Conservation (phyloP, 495 filamentous ascomycete genomes). For the Mycothermus thermophilus region DNA sequence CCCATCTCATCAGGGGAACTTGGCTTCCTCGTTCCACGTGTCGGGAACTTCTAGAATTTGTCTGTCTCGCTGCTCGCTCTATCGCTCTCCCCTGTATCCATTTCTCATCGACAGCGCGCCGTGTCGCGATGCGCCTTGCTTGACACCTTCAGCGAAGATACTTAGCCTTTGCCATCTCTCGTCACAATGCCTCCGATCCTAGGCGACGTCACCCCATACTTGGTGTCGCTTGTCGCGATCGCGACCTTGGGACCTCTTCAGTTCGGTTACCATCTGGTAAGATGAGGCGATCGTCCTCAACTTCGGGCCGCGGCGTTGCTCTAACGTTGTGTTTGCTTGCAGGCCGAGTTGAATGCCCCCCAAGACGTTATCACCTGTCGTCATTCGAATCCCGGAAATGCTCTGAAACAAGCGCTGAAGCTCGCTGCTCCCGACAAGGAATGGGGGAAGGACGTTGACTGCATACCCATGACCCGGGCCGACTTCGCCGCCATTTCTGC, state of each 20-base stretch:
- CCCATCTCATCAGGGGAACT: no score
- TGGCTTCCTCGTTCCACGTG: no score
- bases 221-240: conserved; percentile 49
- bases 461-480: conserved; percentile 65
- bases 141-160: background rate
- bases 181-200: conserved; percentile 24
- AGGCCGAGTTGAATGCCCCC: conserved; percentile 93
- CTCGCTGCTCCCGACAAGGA: conserved; percentile 11
- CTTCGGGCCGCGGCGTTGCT: background rate
- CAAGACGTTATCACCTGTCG: conserved; percentile 78
- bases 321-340: conserved; percentile 11
- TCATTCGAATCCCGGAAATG: conserved; percentile 42
- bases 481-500: conserved; percentile 73
- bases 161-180: no score
- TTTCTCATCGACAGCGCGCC: background rate
- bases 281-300: background rate
- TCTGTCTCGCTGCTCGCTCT: no score
- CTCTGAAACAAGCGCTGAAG: conserved; percentile 19
- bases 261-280: conserved; percentile 88
- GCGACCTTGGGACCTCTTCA: conserved; percentile 70
- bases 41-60: no score
- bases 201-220: conserved; percentile 44
- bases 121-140: background rate
- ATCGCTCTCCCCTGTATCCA: no score
- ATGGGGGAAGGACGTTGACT: conserved; percentile 45